Conservation (phyloP, 441 rosid genomes). For the Monsonia emarginata region DNA sequence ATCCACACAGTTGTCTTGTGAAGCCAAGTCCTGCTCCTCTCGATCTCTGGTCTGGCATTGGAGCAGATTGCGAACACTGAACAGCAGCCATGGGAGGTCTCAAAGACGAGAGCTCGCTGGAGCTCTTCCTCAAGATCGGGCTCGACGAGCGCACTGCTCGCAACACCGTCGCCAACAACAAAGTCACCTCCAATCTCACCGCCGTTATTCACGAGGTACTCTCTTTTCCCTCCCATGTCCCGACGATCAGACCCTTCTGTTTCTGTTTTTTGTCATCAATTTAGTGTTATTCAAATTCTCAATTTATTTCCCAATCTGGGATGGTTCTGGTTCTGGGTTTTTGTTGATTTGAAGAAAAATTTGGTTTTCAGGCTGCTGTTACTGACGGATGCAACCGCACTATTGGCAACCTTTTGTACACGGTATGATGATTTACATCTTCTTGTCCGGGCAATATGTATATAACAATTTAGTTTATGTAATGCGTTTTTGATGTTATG, state of each 20-base stretch:
- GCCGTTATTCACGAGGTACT: constrained; percentile 75
- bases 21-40: no score
- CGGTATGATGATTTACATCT: constrained; percentile 31
- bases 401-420: constrained; percentile 68
- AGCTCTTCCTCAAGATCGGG: constrained; percentile 71
- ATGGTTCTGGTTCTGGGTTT: background rate
- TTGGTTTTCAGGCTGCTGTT: constrained; percentile 53
- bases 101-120: constrained; percentile 38
- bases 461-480: no score
- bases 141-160: constrained; percentile 70
- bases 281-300: constrained; percentile 9
- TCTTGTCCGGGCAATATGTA: background rate
- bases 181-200: constrained; percentile 68
- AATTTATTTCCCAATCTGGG: background rate
- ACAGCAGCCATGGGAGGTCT: background rate
- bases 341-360: constrained; percentile 1
- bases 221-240: no score
- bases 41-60: background rate
- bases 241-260: background rate
- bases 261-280: background rate
- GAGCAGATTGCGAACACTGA: background rate
- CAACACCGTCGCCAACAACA: constrained; percentile 67
- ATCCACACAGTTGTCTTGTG: no score
- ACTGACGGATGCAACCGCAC: constrained; percentile 64
- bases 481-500: background rate